Base-by-base conservation (phyloP, 768 basidiomycete species). In the Cystoderma amianthinum region DNA sequence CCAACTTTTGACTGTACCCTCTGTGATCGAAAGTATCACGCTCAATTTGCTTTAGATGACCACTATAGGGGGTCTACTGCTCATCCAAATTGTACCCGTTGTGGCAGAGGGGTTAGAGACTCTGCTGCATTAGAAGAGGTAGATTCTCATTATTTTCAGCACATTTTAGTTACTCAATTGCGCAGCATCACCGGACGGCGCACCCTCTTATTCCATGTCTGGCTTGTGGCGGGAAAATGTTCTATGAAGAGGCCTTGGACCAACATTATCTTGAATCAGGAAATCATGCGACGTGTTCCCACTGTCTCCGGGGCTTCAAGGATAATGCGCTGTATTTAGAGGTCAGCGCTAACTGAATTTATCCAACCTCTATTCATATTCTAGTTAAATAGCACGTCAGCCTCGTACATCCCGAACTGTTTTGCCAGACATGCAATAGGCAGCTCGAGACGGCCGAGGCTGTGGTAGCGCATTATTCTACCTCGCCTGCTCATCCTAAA, bases 21-120 rank as follows among this genome's bases (percentile, higher is more conserved):
- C 12, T 69, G 68, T 48, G 54, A 54, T 24, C 44, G 61, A 32
- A 53, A 47, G 4, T 71, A 58, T 42, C 49, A 55, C 24, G 62
- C 59, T 13, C 59, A 56, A 12, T 59, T 62, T 37, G 63, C 65
- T 2, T 49, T 72, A 16, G 63, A 69, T 11, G 69, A 71, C 43
- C 72, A 74, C 43, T 74, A 68, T 47, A 58, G 69, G 20, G 72
- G 70, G 5, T 65, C 67, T 7, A 45, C 59, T 20, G 52, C 56
- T 3, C 72, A 75, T 49, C 71, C 72, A 1, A 75, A 70, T 32
- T 75, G 72, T 47, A 38, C 50, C 9, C 57, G 61, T 17, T 75
- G 72, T 45, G 65, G 68, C 9, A 52, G 62, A 34, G 73, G 71
- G 2, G 72, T 69, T 38, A 52, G 56, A 23, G 65, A 73, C 44